Evolutionary conservation across 257 asterid species (phyloP), one percentile per base, ranked within the genome.

Genomic region (Petrea volubilis): DNA sequence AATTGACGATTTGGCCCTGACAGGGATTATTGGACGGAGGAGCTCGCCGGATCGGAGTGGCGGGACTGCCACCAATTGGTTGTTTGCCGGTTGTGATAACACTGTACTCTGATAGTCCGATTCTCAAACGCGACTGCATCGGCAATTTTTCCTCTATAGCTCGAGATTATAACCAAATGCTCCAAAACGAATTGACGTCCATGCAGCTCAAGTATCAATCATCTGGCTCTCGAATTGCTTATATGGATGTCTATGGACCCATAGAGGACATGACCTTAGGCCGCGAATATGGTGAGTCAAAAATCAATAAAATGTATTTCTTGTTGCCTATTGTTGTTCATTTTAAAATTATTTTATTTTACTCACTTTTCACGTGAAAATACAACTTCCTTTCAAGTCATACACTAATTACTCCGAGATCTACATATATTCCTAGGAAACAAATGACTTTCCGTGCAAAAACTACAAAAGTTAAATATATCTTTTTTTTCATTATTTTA

Each of bases 21-120:
- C 67, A 92, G 97, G 92, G 52, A 24, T 60, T 92, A 31, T 6
- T 65, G 69, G 85, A 81, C 14, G 51, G 75, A 50, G 98, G 98
- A 7, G 96, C 87, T n/a, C 77, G 86, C 7, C 77, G 84, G 13
- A 90, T 92, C 1, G 98, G 91, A 34, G 86, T 90, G 0, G 97
- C 64, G 52, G 96, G 97, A 52, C 70, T 92, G 65, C 86, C 91
- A 0, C 88, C 97, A 33, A 82, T 90, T 79, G 98, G 98, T 18
- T 92, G 97, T 60, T 78, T 92, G 75, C 98, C 96, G 0, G 0
- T 84, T 0, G 90, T 85, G 17, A 88, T 90, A 14, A 86, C 91
- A 0, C 67, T 85, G 0, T 65, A 65, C 63, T 72, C 90, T 0
- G 64, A 76, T 2, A 24, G 77, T 56, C 72, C 83, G 9, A 9